Conservation (phyloP, 1,284 basidiomycete species). For the Cutaneotrichosporon sp. region DNA sequence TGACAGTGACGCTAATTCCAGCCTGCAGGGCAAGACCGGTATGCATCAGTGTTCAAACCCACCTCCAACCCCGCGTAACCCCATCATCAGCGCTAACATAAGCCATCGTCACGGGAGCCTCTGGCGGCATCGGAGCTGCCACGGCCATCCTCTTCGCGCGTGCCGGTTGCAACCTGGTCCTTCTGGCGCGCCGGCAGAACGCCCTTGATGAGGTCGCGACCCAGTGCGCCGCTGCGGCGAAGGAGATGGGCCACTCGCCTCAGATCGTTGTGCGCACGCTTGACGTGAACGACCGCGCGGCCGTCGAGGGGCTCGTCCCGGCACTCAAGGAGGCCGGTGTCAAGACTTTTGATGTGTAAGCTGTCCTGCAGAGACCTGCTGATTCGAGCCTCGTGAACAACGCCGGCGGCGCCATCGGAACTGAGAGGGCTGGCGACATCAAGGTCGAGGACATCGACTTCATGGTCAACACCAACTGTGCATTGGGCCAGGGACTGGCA, state of each 20-base stretch:
- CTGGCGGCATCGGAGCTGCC: conserved; percentile 47
- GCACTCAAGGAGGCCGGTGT: conserved; percentile 13
- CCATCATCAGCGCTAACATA: neutral
- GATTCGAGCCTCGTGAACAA: conserved; percentile 20
- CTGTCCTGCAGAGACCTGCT: neutral
- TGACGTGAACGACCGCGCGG: conserved; percentile 21
- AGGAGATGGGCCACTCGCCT: conserved; percentile 4
- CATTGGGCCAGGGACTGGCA: conserved; percentile 14
- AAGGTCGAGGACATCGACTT: conserved; percentile 33
- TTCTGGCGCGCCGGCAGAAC: conserved; percentile 56
- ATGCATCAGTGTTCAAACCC: neutral
- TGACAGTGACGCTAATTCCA: conserved; percentile 2
- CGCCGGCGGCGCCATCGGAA: conserved; percentile 21
- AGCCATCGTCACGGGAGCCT: conserved; percentile 47
- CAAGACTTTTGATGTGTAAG: conserved; percentile 16
- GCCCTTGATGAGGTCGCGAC: conserved; percentile 56
- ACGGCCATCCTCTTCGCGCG: conserved; percentile 53
- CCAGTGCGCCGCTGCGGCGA: conserved; percentile 4
- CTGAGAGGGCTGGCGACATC: conserved; percentile 25
- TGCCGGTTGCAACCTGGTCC: conserved; percentile 58
- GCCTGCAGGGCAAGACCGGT: conserved; percentile 24
- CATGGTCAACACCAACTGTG: conserved; percentile 86
- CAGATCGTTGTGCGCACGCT: conserved; percentile 9
- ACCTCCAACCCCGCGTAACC: too few species aligned
- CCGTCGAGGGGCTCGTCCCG: conserved; percentile 13